A percentile compares a stretch with the other conserved stretches of the same genome.
phyloP scores from a whole-genome alignment of 805 yeast genomes.

The Peterozyma toletana region DNA sequence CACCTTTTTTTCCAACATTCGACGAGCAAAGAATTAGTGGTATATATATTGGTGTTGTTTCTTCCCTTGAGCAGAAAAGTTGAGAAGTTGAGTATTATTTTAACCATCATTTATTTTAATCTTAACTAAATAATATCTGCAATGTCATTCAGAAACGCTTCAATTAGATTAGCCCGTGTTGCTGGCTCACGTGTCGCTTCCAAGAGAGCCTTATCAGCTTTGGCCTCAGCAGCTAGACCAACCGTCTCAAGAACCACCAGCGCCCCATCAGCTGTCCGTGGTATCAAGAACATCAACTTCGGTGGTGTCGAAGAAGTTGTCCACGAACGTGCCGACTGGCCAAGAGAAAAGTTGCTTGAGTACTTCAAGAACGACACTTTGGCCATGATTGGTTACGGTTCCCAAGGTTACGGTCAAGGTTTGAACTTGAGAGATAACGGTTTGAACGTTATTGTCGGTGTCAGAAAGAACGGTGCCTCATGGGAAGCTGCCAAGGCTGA shows the following conservation, averaged over 20 bases:
- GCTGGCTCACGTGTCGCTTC: constrained; percentile 36
- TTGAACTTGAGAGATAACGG: constrained; percentile 99
- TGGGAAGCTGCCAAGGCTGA: constrained; percentile 99
- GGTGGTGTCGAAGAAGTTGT: constrained; percentile 94
- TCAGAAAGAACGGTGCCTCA: constrained; percentile 96
- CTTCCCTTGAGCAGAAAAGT: too few relatives aligned
- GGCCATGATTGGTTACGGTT: constrained; percentile 98
- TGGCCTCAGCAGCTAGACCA: constrained; percentile 36
- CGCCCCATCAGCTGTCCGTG: constrained; percentile 62
- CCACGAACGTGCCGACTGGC: constrained; percentile 99
- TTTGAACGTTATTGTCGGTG: constrained; percentile 95
- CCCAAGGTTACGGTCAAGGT: constrained; percentile 99
- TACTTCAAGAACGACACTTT: constrained; percentile 98
- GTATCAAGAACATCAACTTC: constrained; percentile 93
- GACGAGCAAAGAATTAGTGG: too few relatives aligned
- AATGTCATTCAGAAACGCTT: constrained; percentile 36
- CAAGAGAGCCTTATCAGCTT: constrained; percentile 52
- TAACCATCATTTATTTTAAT: too few relatives aligned
- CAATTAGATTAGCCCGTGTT: constrained; percentile 41
- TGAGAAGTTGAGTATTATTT: too few relatives aligned
- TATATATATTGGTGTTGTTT: too few relatives aligned
- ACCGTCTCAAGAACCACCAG: constrained; percentile 22
- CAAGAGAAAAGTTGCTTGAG: constrained; percentile 89
- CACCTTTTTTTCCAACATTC: too few relatives aligned
- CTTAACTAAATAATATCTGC: too few relatives aligned